Evolutionary conservation across 768 basidiomycete species (phyloP).

Genomic region (Russula brevipes): DNA sequence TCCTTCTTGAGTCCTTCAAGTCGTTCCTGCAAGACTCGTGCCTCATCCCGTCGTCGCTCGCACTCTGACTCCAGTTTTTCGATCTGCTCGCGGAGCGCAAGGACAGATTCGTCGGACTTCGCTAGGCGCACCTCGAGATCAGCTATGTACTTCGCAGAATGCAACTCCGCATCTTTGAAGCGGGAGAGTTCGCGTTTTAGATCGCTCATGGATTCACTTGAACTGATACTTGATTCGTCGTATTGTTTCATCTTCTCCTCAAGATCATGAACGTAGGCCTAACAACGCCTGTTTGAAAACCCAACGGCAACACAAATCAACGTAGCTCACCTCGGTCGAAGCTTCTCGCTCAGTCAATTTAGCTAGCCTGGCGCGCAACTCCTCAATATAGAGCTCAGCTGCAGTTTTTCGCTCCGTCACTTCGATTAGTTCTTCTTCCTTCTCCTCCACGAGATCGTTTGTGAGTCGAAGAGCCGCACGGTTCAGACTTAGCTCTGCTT

Average conservation of each 20-base stretch:
- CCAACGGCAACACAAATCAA: conserved; percentile 13
- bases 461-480: conserved; percentile 83
- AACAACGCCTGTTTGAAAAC: conserved; percentile 25
- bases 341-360: conserved; percentile 86
- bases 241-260: conserved; percentile 87
- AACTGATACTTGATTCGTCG: conserved; percentile 71
- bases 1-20: conserved; percentile 66
- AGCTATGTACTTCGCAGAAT: conserved; percentile 72
- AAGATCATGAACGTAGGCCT: conserved; percentile 91
- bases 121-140: conserved; percentile 81
- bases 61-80: conserved; percentile 74
- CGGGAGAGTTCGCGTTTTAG: conserved; percentile 77
- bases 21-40: conserved; percentile 62
- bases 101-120: conserved; percentile 72
- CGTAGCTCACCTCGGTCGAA: conserved; percentile 72
- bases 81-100: conserved; percentile 62
- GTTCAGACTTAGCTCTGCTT: conserved; percentile 85
- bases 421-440: conserved; percentile 69
- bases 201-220: conserved; percentile 75
- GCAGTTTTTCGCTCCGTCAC: conserved; percentile 66
- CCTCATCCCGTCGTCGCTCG: conserved; percentile 67
- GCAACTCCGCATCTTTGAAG: conserved; percentile 69
- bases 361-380: conserved; percentile 70
- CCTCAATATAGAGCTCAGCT: conserved; percentile 83
- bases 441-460: conserved; percentile 89